Evolutionary conservation across 352 stramenopile species (phyloP).

Genomic region (Globisporangium irregulare): DNA sequence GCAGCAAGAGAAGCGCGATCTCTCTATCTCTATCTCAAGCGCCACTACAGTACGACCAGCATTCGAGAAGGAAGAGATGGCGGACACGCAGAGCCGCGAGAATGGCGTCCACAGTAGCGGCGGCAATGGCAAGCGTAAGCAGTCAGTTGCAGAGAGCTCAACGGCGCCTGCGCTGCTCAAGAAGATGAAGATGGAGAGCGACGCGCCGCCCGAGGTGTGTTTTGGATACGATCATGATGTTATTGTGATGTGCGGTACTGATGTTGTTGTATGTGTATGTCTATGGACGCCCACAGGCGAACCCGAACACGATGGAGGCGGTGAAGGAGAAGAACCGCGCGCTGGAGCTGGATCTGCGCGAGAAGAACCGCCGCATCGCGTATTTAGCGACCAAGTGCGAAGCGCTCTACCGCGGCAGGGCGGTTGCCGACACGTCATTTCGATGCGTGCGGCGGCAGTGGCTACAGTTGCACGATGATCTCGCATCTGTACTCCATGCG

Average conservation of each 20-base stretch:
- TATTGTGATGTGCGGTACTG: background rate
- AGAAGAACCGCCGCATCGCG: slow-evolving; percentile 80
- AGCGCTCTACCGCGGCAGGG: slow-evolving; percentile 54
- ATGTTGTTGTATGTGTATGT: background rate
- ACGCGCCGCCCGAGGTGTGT: slow-evolving; percentile 50
- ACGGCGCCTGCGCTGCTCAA: slow-evolving; percentile 26
- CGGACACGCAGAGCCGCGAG: slow-evolving; percentile 13
- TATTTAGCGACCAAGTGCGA: slow-evolving; percentile 71
- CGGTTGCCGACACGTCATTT: slow-evolving; percentile 45
- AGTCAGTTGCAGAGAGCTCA: background rate
- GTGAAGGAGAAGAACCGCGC: slow-evolving; percentile 74
- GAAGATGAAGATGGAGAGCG: slow-evolving; percentile 68
- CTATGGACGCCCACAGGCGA: slow-evolving; percentile 29
- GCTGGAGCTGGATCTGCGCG: slow-evolving; percentile 66
- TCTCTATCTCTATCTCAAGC: background rate
- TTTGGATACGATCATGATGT: background rate
- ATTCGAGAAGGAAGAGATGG: background rate
- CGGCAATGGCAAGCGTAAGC: slow-evolving; percentile 11
- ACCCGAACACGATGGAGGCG: slow-evolving; percentile 72
- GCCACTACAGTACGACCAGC: background rate
- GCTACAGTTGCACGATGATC: slow-evolving; percentile 65
- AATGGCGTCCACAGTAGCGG: slow-evolving; percentile 2
- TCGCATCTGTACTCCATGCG: slow-evolving; percentile 27
- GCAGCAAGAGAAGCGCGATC: background rate
- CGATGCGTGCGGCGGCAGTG: slow-evolving; percentile 60